Evolutionary conservation across 768 basidiomycete species (phyloP), one percentile per base, ranked within the genome.

Genomic region (Hortiboletus flavorubellus): DNA sequence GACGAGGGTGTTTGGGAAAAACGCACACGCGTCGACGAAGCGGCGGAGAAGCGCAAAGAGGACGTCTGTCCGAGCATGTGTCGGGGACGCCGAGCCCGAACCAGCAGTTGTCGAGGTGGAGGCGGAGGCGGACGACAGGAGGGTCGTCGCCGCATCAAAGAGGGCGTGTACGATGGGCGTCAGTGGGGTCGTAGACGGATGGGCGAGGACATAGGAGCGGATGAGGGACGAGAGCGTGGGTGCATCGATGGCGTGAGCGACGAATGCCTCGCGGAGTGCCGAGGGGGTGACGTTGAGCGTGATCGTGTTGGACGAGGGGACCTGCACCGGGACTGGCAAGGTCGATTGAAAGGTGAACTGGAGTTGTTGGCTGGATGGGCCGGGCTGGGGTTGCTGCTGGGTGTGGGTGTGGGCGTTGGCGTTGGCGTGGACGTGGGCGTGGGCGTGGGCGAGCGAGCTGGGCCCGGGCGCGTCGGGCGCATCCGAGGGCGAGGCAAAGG

Each of bases 151-250:
- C 1, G 82, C 83, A 31, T 82, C 81, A 55, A 84, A 85, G 5
- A 85, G 73, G 9, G 80, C 77, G 34, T 77, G 74, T 4, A 85
- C 66, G 31, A 82, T 75, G 2, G 78, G 72, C 0, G 76, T 76
- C 14, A 85, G 72, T 2, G 83, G 78, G 0, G 79, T 79, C 3
- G 75, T 64, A 0, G 80, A 81, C 2, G 80, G 78, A 54, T 81
- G 76, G 5, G 77, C 71, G 18, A 76, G 64, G 35, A 76, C 76
- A 53, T 75, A 83, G 18, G 73, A 72, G 53, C 81, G 79, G 37
- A 85, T 79, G 72, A 84, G 78, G 38, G 78, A 76, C 14, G 83
- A 77, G 18, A 85, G 69, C 4, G 77, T 78, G 1, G 75, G 66
- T 0, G 78, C 54, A 58, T 84, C 82, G 46, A 82, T 59, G 10